Evolutionary conservation across 305 asterid genomes (phyloP).

Genomic region (Fraxinus floribunda): DNA sequence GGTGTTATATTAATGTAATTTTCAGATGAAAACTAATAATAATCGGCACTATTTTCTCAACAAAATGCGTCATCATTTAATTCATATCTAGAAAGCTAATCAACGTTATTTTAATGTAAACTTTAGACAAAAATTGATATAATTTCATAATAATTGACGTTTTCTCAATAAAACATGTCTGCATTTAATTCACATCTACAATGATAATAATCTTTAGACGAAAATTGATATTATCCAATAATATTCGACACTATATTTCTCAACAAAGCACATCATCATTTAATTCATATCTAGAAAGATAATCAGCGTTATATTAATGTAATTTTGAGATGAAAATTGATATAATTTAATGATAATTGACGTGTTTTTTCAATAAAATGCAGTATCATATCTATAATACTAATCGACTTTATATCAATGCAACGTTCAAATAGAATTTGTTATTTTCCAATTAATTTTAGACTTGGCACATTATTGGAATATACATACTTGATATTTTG

Average conservation of each 20-base stretch:
- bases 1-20: neutral
- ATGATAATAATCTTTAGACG: neutral
- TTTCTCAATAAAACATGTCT: too few species aligned
- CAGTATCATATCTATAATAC: too few species aligned
- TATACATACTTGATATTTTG: neutral
- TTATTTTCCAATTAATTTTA: neutral
- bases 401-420: neutral
- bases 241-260: too few species aligned
- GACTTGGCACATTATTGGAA: neutral
- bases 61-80: neutral
- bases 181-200: neutral
- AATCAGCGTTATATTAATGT: neutral
- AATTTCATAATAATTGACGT: neutral
- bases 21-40: neutral
- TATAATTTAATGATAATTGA: too few species aligned
- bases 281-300: too few species aligned
- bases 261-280: neutral
- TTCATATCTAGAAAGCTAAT: neutral
- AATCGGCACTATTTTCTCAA: neutral
- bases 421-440: neutral
- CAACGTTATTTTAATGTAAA: neutral
- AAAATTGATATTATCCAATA: too few species aligned
- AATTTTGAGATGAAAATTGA: neutral
- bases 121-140: neutral
- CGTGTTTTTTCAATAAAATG: too few species aligned